A percentile compares a stretch with the other conserved stretches of the same genome.
These are phyloP conservation scores for Mortierella polycephala DNA, from an alignment of 371 early-diverging fungal genomes.

Conservation along the genomic window DNA sequence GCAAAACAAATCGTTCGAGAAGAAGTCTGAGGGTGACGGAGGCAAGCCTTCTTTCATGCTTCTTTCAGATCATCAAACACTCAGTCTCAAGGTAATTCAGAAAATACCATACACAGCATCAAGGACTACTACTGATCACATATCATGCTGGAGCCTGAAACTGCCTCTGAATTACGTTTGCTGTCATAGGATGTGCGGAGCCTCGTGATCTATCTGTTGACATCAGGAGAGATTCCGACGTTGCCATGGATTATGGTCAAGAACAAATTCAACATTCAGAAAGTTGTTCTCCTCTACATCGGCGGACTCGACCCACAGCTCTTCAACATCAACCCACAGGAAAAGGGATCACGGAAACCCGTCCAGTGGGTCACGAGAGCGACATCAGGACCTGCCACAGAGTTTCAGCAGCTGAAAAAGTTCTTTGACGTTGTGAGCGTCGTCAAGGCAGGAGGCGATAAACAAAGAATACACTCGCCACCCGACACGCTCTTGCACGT, in stretches of 20 bases:
- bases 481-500: constrained; percentile 28
- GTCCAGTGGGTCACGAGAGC: constrained; percentile 23
- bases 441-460: constrained; percentile 47
- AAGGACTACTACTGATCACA: background rate
- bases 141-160: background rate
- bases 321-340: constrained; percentile 27
- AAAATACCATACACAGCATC: background rate
- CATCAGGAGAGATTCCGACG: constrained; percentile 28
- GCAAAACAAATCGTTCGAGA: constrained; percentile 14
- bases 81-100: constrained; percentile 33
- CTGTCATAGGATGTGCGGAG: constrained; percentile 37
- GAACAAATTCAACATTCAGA: constrained; percentile 47
- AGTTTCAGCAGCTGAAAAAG: constrained; percentile 26
- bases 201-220: constrained; percentile 36
- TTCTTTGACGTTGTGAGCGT: constrained; percentile 44
- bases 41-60: constrained; percentile 46
- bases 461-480: constrained; percentile 23
- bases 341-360: constrained; percentile 19
- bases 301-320: constrained; percentile 39
- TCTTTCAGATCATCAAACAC: constrained; percentile 22
- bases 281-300: constrained; percentile 39
- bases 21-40: constrained; percentile 13
- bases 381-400: constrained; percentile 23
- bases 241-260: constrained; percentile 53
- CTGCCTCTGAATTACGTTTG: background rate